A percentile compares a stretch with the other conserved stretches of the same genome.
These are phyloP conservation scores for Aspergillus pseudonomiae DNA, from an alignment of 2,329 filamentous ascomycete genomes.

Conservation along the genomic window DNA sequence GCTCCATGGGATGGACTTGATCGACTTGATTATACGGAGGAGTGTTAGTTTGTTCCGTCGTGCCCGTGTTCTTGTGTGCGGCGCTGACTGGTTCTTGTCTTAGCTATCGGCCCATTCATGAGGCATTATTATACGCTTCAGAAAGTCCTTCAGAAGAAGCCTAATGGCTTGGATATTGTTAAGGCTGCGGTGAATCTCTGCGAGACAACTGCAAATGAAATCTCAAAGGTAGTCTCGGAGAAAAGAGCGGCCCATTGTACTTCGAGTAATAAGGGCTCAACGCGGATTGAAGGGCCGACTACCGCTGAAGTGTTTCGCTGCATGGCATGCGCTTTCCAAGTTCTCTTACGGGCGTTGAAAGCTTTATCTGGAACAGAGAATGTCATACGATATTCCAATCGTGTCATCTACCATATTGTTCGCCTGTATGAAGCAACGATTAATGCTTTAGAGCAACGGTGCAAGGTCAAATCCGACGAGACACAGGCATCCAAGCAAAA, in stretches of 20 bases:
- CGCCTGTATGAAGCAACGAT: constrained; percentile 36
- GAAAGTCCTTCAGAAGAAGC: constrained; percentile 34
- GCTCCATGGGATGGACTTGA: background rate
- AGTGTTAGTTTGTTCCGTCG: constrained; percentile 18
- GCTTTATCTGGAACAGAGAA: constrained; percentile 26
- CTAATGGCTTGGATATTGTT: constrained; percentile 26
- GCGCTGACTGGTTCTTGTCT: constrained; percentile 7
- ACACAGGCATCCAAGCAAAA: constrained; percentile 19
- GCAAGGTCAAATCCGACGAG: constrained; percentile 21
- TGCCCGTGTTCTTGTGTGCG: background rate
- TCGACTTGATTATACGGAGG: constrained; percentile 15
- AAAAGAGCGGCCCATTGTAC: background rate
- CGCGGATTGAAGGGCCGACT: constrained; percentile 19
- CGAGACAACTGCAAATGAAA: constrained; percentile 27
- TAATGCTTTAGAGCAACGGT: constrained; percentile 30
- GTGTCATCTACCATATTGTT: constrained; percentile 39
- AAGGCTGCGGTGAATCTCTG: constrained; percentile 31
- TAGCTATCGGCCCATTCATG: constrained; percentile 35
- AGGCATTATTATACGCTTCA: constrained; percentile 39
- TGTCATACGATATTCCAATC: constrained; percentile 17
- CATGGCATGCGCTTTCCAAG: constrained; percentile 28
- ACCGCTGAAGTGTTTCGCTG: constrained; percentile 23
- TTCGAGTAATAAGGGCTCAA: constrained; percentile 9
- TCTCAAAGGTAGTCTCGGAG: constrained; percentile 22
- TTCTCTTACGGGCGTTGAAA: constrained; percentile 32